Evolutionary conservation across 2,329 filamentous ascomycete genomes (phyloP).

Genomic region (Neophaeococcomyces aloes): DNA sequence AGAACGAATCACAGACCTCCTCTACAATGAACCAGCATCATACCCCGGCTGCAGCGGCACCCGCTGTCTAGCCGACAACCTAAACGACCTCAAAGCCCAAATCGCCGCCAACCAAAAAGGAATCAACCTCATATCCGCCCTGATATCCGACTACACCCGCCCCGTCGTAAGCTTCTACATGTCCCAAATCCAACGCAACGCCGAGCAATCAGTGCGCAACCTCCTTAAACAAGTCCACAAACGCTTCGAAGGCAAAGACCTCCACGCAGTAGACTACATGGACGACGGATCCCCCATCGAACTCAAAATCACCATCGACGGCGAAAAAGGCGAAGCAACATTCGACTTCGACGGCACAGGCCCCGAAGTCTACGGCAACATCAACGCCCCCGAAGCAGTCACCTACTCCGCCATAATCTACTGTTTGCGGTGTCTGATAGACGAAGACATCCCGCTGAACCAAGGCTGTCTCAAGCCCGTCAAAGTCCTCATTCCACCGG

Average conservation of each 20-base stretch:
- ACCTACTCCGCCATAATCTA: slow-evolving; percentile 81
- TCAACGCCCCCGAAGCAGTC: slow-evolving; percentile 71
- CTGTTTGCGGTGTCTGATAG: slow-evolving; percentile 69
- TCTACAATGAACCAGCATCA: slow-evolving; percentile 63
- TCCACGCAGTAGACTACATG: slow-evolving; percentile 72
- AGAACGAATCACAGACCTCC: slow-evolving; percentile 57
- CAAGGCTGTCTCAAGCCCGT: slow-evolving; percentile 75
- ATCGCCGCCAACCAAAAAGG: slow-evolving; percentile 80
- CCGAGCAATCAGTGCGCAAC: slow-evolving; percentile 62
- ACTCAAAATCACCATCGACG: slow-evolving; percentile 64
- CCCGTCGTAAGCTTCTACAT: slow-evolving; percentile 74
- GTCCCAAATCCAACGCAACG: slow-evolving; percentile 70
- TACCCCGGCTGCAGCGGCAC: slow-evolving; percentile 69
- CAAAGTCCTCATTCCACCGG: slow-evolving; percentile 60
- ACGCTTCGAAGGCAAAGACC: slow-evolving; percentile 58
- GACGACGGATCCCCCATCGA: slow-evolving; percentile 73
- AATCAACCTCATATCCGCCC: slow-evolving; percentile 61
- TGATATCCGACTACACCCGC: slow-evolving; percentile 70
- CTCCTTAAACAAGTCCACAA: slow-evolving; percentile 62
- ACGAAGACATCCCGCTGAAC: slow-evolving; percentile 73
- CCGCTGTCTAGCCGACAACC: slow-evolving; percentile 67
- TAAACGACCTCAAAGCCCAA: slow-evolving; percentile 79
- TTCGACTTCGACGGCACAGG: slow-evolving; percentile 74
- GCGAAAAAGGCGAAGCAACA: slow-evolving; percentile 60
- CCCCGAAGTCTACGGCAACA: slow-evolving; percentile 67